These are phyloP conservation scores for Fragaria nilgerrensis DNA, from an alignment of 306 rosid species.

Conservation along the genomic window DNA sequence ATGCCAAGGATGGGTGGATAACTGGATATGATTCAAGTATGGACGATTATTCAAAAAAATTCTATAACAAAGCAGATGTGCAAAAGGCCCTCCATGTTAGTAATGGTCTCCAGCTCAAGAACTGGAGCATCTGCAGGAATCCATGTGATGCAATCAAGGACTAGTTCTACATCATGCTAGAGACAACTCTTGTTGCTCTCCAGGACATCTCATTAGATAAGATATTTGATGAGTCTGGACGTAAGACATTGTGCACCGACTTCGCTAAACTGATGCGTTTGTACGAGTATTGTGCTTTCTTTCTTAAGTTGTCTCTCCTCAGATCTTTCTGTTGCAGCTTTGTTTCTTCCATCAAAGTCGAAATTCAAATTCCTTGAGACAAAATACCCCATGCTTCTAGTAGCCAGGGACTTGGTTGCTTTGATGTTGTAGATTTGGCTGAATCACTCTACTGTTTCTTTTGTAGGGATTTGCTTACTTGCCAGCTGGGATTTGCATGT, in stretches of 20 bases:
- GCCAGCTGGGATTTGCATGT: conserved; percentile 87
- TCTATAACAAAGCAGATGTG: too few species aligned
- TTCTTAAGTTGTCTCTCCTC: background rate
- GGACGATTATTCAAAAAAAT: too few species aligned
- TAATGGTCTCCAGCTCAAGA: too few species aligned
- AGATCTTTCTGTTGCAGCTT: too few species aligned
- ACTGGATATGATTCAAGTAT: too few species aligned
- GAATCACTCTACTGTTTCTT: background rate
- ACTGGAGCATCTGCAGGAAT: too few species aligned
- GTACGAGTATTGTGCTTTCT: too few species aligned
- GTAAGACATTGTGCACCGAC: conserved; percentile 67
- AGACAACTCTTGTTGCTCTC: conserved; percentile 87
- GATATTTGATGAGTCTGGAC: conserved; percentile 85
- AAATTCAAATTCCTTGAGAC: background rate
- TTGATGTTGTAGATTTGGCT: background rate
- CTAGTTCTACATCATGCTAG: conserved; percentile 47
- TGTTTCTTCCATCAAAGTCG: background rate
- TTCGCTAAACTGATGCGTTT: conserved; percentile 79
- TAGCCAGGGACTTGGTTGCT: background rate
- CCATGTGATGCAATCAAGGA: too few species aligned
- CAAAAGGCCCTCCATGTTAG: too few species aligned
- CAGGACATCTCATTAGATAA: conserved; percentile 94
- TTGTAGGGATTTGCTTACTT: conserved; percentile 75
- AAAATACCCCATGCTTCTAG: background rate
- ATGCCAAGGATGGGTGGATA: too few species aligned